Conservation (phyloP, 1,284 basidiomycete species). For the Termitomyces sp. region DNA sequence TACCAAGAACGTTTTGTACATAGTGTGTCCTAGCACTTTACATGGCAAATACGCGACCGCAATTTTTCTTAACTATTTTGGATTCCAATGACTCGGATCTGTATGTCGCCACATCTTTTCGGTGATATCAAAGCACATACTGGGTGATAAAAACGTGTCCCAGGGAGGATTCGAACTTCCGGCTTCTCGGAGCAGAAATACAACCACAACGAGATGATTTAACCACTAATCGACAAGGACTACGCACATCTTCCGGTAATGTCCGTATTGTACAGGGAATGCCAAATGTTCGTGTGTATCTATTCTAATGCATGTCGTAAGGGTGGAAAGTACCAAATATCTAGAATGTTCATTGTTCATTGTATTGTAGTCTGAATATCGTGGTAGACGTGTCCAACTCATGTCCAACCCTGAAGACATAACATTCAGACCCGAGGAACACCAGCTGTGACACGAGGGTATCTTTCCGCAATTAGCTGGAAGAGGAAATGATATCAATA, state of each 20-base stretch:
- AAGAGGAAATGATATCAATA: constrained; percentile 1
- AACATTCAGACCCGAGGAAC: constrained; percentile 29
- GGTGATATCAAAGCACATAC: no score
- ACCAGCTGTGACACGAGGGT: constrained; percentile 54
- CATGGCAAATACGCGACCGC: no score
- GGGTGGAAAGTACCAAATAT: no score
- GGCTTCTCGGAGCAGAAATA: constrained; percentile 22
- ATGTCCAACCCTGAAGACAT: background rate
- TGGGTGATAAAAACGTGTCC: constrained; percentile 20
- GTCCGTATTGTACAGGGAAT: no score
- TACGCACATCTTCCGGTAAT: constrained; percentile 16
- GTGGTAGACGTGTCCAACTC: background rate
- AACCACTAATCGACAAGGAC: constrained; percentile 18
- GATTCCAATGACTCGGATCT: no score
- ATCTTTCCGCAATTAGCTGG: constrained; percentile 56
- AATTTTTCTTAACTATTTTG: no score
- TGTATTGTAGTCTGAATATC: background rate
- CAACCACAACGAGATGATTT: constrained; percentile 27
- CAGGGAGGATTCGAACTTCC: constrained; percentile 27
- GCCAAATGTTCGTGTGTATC: no score
- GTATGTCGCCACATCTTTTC: no score
- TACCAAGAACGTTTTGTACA: no score
- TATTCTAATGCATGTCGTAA: no score
- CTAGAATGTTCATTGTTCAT: background rate
- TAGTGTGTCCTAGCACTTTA: no score